Evolutionary conservation across 805 yeast species (phyloP).

Genomic region (Tetrapisispora nanseiensis): DNA sequence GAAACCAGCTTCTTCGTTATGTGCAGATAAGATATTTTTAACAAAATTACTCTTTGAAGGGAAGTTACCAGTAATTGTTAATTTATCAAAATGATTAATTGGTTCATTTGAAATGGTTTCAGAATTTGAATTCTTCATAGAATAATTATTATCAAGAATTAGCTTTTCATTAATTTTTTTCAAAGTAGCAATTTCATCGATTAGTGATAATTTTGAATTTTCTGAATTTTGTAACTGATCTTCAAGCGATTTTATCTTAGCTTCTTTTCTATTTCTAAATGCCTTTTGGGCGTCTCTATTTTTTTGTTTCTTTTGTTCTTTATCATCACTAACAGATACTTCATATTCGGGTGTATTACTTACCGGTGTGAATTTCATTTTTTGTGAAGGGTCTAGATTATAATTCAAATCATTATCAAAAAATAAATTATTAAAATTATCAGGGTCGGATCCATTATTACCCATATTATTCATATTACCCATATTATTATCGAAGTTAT

Average conservation of each 20-base stretch:
- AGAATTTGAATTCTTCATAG: background rate
- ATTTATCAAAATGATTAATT: background rate
- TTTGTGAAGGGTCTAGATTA: background rate
- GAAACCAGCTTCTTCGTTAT: background rate
- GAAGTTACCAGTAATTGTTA: conserved; percentile 12
- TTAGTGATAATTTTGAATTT: conserved; percentile 39
- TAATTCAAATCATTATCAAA: background rate
- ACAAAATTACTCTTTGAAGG: conserved; percentile 24
- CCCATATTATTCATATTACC: background rate
- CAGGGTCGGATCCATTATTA: no score
- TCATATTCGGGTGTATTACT: conserved; percentile 1
- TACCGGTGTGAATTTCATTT: background rate
- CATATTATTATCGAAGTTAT: background rate
- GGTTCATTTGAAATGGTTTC: no score
- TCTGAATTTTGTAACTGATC: conserved; percentile 49
- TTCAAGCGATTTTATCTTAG: conserved; percentile 58
- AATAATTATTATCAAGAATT: conserved; percentile 14
- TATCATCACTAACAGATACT: conserved; percentile 7
- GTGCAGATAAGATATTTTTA: conserved; percentile 11
- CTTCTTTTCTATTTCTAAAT: conserved; percentile 72
- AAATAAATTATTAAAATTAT: background rate
- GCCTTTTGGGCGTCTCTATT: conserved; percentile 85
- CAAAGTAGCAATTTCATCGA: conserved; percentile 43
- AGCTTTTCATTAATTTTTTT: conserved; percentile 49
- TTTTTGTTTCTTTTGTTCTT: conserved; percentile 59